A percentile compares a stretch with the other conserved stretches of the same genome.
Conservation (phyloP, 2,329 filamentous ascomycete species). For the Fusarium sp. region DNA sequence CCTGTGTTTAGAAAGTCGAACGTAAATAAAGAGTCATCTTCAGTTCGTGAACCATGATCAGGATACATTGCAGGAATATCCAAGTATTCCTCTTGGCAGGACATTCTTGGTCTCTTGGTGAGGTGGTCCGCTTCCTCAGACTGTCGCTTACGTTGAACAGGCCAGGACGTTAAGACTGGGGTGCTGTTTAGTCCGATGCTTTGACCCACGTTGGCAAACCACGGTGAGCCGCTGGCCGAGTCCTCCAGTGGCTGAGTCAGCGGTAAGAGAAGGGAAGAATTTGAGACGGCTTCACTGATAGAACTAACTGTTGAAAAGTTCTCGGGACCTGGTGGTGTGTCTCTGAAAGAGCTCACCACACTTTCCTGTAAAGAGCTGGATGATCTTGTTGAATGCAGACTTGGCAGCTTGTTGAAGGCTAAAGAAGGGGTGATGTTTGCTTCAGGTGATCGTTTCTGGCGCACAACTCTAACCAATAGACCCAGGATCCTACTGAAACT, state of each 20-base stretch:
- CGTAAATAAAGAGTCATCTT: constrained; percentile 38
- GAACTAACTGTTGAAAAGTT: constrained; percentile 22
- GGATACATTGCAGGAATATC: constrained; percentile 34
- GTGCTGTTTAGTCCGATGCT: background rate
- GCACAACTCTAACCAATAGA: constrained; percentile 27
- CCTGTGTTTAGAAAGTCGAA: constrained; percentile 37
- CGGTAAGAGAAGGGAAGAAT: constrained; percentile 32
- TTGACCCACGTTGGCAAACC: constrained; percentile 9
- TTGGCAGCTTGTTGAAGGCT: constrained; percentile 39
- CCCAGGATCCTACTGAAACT: constrained; percentile 34
- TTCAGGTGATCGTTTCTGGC: constrained; percentile 29
- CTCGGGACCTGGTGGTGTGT: constrained; percentile 36
- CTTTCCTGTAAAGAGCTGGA: constrained; percentile 34
- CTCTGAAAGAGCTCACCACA: constrained; percentile 33
- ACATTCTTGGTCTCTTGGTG: constrained; percentile 33
- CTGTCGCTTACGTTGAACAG: constrained; percentile 37
- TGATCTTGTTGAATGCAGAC: constrained; percentile 34
- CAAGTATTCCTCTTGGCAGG: constrained; percentile 36
- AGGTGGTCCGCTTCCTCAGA: constrained; percentile 17
- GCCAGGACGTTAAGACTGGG: constrained; percentile 24
- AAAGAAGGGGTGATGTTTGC: constrained; percentile 28
- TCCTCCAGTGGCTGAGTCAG: constrained; percentile 34
- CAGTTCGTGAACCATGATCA: constrained; percentile 27
- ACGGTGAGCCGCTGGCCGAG: constrained; percentile 21
- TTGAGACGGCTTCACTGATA: constrained; percentile 9